A percentile compares a stretch with the other conserved stretches of the same genome.
Evolutionary conservation across 2,329 filamentous ascomycete genomes (phyloP).

Genomic region (Aspergillus hortae): DNA sequence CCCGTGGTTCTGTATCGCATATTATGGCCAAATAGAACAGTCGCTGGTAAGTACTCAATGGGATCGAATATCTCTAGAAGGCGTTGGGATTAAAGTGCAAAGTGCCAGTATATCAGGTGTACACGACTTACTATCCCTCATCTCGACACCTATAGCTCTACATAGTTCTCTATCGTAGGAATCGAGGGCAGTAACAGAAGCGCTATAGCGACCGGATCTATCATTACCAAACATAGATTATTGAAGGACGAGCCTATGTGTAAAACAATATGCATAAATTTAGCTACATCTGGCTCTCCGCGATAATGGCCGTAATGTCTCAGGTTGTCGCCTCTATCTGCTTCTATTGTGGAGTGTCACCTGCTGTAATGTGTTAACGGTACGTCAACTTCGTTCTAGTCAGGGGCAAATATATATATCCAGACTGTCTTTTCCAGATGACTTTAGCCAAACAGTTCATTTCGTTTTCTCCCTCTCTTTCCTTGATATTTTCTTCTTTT

Average conservation of each 20-base stretch:
- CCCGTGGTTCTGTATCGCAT: too few species aligned
- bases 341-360: neutral
- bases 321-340: neutral
- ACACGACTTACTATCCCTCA: neutral
- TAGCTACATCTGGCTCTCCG: neutral
- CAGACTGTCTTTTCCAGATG: too few species aligned
- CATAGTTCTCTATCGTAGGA: slow-evolving; percentile 1
- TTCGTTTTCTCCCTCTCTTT: too few species aligned
- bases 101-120: neutral
- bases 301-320: neutral
- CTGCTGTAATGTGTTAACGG: too few species aligned
- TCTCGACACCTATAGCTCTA: neutral
- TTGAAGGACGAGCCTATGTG: neutral
- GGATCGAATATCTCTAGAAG: too few species aligned
- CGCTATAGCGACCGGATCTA: neutral
- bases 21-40: too few species aligned
- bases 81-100: neutral
- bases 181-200: neutral
- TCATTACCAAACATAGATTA: neutral
- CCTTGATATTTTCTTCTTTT: too few species aligned
- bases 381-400: too few species aligned
- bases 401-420: too few species aligned
- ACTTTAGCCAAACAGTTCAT: too few species aligned
- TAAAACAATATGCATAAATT: neutral
- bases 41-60: too few species aligned